These are phyloP conservation scores for Rosa hybrid DNA, from an alignment of 331 rosid genomes.

Conservation along the genomic window DNA sequence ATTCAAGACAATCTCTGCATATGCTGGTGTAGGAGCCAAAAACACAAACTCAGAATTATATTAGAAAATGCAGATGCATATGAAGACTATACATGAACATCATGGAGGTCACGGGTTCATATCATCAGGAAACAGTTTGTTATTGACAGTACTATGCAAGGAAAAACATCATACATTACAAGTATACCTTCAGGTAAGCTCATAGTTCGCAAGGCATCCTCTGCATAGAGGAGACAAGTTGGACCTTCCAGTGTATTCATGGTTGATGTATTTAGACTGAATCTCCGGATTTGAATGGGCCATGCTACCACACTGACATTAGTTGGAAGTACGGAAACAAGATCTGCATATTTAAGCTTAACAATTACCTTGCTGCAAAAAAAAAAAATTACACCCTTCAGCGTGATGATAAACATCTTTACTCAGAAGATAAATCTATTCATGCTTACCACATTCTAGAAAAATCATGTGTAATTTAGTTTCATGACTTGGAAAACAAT, in stretches of 20 bases:
- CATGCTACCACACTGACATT: conserved; percentile 75
- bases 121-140: background rate
- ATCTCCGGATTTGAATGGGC: conserved; percentile 66
- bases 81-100: background rate
- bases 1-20: conserved; percentile 88
- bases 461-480: background rate
- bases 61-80: background rate
- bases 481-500: background rate
- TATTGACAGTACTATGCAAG: background rate
- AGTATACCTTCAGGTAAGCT: conserved; percentile 86
- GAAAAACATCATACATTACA: conserved; percentile 1
- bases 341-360: conserved; percentile 81
- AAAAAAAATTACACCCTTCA: conserved; percentile 12
- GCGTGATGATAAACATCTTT: conserved; percentile 9
- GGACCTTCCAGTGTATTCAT: conserved; percentile 51
- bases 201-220: conserved; percentile 81
- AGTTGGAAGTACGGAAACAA: conserved; percentile 70
- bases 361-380: conserved; percentile 88
- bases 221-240: conserved; percentile 75
- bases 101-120: background rate
- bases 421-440: background rate
- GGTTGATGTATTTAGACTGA: conserved; percentile 30
- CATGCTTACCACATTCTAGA: background rate
- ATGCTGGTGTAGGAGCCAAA: conserved; percentile 52
- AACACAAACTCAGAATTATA: background rate